Evolutionary conservation across 2,329 filamentous ascomycete genomes (phyloP).

Genomic region (Aspergillus neoniger): DNA sequence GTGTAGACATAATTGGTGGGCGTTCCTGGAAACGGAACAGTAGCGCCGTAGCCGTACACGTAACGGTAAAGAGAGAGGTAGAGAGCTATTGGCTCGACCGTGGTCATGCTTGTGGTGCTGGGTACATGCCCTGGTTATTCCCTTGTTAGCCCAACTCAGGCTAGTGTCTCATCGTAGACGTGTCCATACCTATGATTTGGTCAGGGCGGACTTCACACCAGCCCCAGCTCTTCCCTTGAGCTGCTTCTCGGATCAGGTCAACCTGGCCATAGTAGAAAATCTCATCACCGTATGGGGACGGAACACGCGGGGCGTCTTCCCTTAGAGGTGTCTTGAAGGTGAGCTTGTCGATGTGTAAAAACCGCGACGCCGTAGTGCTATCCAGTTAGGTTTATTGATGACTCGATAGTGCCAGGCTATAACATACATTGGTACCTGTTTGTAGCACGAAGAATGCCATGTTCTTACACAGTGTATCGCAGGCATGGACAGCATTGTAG

Average conservation of each 20-base stretch:
- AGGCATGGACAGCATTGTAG: constrained; percentile 40
- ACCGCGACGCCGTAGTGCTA: constrained; percentile 32
- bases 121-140: constrained; percentile 43
- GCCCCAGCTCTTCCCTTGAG: constrained; percentile 44
- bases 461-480: constrained; percentile 40
- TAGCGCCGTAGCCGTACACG: constrained; percentile 39
- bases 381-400: constrained; percentile 23
- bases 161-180: not conserved
- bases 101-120: constrained; percentile 47
- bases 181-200: constrained; percentile 35
- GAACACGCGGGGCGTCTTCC: constrained; percentile 45
- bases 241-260: constrained; percentile 41
- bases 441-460: constrained; percentile 46
- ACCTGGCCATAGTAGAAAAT: constrained; percentile 53
- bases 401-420: not conserved
- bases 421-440: constrained; percentile 44
- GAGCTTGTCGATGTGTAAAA: constrained; percentile 25
- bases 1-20: constrained; percentile 35
- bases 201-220: constrained; percentile 51
- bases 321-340: constrained; percentile 37
- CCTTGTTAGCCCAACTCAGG: no score
- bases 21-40: constrained; percentile 41
- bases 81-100: constrained; percentile 44
- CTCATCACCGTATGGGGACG: constrained; percentile 44
- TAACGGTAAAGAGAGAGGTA: constrained; percentile 42